phyloP scores from a whole-genome alignment of 2,329 filamentous ascomycete genomes.

The Pleoardoris graminearum region DNA sequence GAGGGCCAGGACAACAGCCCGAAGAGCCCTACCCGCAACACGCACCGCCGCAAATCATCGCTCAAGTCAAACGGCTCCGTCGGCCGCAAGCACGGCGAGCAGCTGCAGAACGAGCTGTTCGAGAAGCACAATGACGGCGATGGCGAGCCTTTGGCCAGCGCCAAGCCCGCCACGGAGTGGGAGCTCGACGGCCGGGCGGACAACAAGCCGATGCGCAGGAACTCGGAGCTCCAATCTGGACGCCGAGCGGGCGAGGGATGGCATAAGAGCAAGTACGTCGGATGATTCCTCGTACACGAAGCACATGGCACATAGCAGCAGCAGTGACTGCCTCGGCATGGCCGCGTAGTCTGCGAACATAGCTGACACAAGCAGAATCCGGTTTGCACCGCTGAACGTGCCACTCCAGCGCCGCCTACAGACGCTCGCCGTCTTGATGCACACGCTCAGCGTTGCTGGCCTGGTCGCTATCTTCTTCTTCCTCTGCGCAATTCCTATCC shows the following conservation, averaged over 20 bases:
- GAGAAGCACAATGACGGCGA: conserved; percentile 51
- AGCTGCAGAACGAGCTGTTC: conserved; percentile 40
- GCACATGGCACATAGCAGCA: neutral
- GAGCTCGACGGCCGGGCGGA: conserved; percentile 43
- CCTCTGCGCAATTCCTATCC: conserved; percentile 85
- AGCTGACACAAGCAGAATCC: conserved; percentile 58
- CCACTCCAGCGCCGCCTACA: conserved; percentile 55
- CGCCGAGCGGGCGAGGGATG: conserved; percentile 58
- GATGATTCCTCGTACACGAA: neutral
- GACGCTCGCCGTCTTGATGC: conserved; percentile 53
- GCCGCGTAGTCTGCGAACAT: conserved; percentile 1
- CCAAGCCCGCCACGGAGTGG: conserved; percentile 46
- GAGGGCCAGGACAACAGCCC: conserved; percentile 38
- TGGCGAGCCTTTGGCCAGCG: conserved; percentile 51
- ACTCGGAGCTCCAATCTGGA: conserved; percentile 55
- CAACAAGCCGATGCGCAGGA: conserved; percentile 33
- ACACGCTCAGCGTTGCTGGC: conserved; percentile 54
- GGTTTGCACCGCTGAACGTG: conserved; percentile 84
- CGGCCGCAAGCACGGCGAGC: conserved; percentile 34
- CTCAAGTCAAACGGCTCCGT: conserved; percentile 36
- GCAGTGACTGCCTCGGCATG: neutral
- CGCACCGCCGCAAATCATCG: conserved; percentile 35
- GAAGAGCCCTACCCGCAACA: conserved; percentile 33
- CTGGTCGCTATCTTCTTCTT: conserved; percentile 81
- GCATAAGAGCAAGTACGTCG: conserved; percentile 52